Evolutionary conservation across 164 flowering plant genomes (phyloP).

Genomic region (Vitis cinerea): DNA sequence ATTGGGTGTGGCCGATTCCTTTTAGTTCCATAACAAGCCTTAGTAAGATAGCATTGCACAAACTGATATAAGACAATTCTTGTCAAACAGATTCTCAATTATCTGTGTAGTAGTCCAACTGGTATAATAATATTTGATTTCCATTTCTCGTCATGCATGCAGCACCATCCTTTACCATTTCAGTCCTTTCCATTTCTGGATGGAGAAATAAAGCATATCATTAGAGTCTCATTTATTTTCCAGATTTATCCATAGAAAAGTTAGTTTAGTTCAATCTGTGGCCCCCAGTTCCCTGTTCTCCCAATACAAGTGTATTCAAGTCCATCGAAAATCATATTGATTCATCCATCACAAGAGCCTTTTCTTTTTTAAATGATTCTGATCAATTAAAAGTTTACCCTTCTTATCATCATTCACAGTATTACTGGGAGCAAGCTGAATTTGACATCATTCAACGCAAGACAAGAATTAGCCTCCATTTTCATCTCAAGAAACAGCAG

Average conservation of each 20-base stretch:
- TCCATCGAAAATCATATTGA: too few species aligned
- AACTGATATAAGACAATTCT: too few species aligned
- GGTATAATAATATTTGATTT: too few species aligned
- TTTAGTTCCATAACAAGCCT: too few species aligned
- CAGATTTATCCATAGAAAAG: background rate
- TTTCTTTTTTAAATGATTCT: background rate
- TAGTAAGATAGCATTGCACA: too few species aligned
- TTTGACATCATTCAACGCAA: constrained; percentile 79
- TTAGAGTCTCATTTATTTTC: background rate
- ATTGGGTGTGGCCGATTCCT: too few species aligned
- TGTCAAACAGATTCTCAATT: too few species aligned
- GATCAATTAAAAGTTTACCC: background rate
- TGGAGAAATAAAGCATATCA: background rate
- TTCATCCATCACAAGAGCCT: background rate
- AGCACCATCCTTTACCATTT: background rate
- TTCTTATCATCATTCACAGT: constrained; percentile 38
- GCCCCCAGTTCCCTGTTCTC: too few species aligned
- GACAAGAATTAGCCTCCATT: constrained; percentile 94
- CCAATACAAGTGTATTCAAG: too few species aligned
- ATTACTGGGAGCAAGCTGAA: constrained; percentile 94
- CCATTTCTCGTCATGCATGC: background rate
- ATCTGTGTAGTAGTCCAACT: too few species aligned
- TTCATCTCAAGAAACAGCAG: constrained; percentile 61
- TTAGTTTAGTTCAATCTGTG: background rate
- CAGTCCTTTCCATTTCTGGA: too few species aligned